Base-by-base conservation (phyloP, 2,329 filamentous ascomycete genomes). In the Xylariaceae sp. region DNA sequence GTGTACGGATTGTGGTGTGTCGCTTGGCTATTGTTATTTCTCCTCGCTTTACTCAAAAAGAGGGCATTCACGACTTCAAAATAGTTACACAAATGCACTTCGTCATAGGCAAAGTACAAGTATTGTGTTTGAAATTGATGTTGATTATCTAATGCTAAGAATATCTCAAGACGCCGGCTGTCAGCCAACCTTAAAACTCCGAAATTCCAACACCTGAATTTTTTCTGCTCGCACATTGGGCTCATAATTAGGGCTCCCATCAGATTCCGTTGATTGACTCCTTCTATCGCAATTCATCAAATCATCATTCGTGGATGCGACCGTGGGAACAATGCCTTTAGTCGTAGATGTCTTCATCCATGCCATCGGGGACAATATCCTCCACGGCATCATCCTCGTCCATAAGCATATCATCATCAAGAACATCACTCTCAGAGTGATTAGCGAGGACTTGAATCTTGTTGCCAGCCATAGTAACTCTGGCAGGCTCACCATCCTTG, bases 381-480 rank as follows among this genome's bases (percentile, higher is more conserved):
- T 86, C 83, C 15, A 85, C 68, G 1, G 84, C 86, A 56, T 88
- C 84, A 2, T 84, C 81, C 9, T 88, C 86, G 26, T 76, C 71
- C 45, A 89, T 84, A 38, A 83, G 68, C 81, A 89, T 83, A 36
- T 88, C 84, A 45, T 83, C 81, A 17, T 83, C 81, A 42, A 76
- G 76, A 12, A 70, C 59, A 15, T 80, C 76, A 51, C 76, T 81
- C 33, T 83, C 80, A 1, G 60, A 50, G 63, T 97, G 93, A 64
- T 98, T 97, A 6, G 89, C 74, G 18, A 93, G 59, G 2, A 98
- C 89, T 2, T 80, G 69, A 44, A 97, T 83, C 63, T 87, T 87
- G 34, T 87, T 87, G 49, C 89, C 81, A 22, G 85, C 77, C 46
- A 97, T 74, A 34, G 87, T 81, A 18, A 97, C 88, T 19, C 78